phyloP scores from a whole-genome alignment of 2,329 filamentous ascomycete genomes.

The Apiospora malaysiana region DNA sequence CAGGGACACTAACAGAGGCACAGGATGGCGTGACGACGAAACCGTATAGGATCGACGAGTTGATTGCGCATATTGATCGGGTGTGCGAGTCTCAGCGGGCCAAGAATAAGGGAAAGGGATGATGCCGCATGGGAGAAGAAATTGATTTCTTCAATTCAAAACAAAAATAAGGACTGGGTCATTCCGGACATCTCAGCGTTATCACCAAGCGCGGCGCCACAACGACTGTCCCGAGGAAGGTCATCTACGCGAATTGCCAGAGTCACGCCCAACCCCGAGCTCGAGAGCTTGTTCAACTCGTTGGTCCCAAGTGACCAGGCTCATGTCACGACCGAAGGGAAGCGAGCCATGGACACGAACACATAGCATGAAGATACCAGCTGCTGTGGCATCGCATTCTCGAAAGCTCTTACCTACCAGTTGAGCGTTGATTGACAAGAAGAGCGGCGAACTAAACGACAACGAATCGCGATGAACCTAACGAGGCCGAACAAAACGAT shows the following conservation, averaged over 20 bases:
- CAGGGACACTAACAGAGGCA: conserved; percentile 16
- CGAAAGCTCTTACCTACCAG: neutral
- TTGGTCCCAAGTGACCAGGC: no score
- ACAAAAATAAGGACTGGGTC: neutral
- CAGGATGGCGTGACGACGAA: conserved; percentile 39
- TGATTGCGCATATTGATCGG: conserved; percentile 34
- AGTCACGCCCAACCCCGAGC: no score
- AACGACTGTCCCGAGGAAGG: no score
- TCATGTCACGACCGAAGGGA: no score
- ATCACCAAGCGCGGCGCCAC: no score
- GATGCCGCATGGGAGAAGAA: neutral
- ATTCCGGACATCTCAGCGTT: neutral
- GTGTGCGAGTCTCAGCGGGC: conserved; percentile 25
- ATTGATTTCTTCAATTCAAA: no score
- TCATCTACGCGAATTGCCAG: no score
- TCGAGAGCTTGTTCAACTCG: no score
- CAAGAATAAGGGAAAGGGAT: neutral
- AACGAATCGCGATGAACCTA: rapidly evolving
- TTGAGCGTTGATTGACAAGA: neutral
- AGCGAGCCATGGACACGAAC: no score
- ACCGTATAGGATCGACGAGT: conserved; percentile 35
- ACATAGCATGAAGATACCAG: no score
- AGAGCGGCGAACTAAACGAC: neutral
- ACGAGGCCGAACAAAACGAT: no score
- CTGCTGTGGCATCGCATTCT: neutral